A percentile compares a stretch with the other conserved stretches of the same genome.
Evolutionary conservation across 805 yeast species (phyloP).

Genomic region (Yamadazyma sp.): DNA sequence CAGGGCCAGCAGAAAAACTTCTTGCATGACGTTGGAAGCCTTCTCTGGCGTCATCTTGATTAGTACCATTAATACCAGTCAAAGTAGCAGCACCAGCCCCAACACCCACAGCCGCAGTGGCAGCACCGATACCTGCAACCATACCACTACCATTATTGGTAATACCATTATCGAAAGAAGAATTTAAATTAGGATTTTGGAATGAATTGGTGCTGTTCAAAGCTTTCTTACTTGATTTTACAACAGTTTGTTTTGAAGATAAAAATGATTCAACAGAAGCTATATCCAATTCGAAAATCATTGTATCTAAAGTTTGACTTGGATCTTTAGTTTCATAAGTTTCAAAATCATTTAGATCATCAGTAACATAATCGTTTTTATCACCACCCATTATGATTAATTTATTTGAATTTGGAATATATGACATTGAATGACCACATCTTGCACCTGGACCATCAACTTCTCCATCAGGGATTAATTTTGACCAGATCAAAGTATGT

Average conservation of each 20-base stretch:
- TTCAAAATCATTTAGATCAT: slow-evolving; percentile 46
- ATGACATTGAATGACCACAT: slow-evolving; percentile 88
- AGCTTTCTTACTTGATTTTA: slow-evolving; percentile 14
- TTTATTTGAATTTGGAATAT: slow-evolving; percentile 61
- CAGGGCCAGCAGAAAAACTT: slow-evolving; percentile 35
- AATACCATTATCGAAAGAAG: slow-evolving; percentile 1
- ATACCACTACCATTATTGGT: slow-evolving; percentile 16
- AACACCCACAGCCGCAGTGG: slow-evolving; percentile 16
- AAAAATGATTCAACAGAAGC: slow-evolving; percentile 35
- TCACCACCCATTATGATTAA: slow-evolving; percentile 91
- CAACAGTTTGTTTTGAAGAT: slow-evolving; percentile 16
- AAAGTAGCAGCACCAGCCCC: slow-evolving; percentile 9
- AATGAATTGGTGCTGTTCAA: slow-evolving; percentile 6
- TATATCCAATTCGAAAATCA: slow-evolving; percentile 62
- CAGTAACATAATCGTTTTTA: slow-evolving; percentile 60
- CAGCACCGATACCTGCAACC: slow-evolving; percentile 14
- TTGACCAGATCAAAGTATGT: slow-evolving; percentile 68
- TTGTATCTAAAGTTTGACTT: slow-evolving; percentile 50
- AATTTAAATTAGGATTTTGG: neutral
- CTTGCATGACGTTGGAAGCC: slow-evolving; percentile 29
- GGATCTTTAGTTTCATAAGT: slow-evolving; percentile 47
- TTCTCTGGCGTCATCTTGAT: neutral
- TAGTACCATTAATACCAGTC: neutral
- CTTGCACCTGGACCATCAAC: slow-evolving; percentile 71
- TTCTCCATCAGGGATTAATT: slow-evolving; percentile 49